Evolutionary conservation across 2,329 filamentous ascomycete genomes (phyloP).

Genomic region (Penicillium sp.): DNA sequence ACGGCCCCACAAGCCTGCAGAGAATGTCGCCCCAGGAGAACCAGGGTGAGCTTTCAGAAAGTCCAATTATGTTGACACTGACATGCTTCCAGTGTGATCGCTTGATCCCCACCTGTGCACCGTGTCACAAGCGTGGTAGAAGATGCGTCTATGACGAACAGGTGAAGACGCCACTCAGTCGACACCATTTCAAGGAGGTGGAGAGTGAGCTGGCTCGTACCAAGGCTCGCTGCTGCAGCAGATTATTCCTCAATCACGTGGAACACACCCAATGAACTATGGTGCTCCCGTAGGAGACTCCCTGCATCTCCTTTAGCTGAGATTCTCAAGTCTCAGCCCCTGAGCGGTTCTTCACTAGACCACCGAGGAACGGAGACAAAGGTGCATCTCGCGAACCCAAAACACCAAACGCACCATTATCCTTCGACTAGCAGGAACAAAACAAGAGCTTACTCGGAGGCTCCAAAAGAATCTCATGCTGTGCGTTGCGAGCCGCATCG

Average conservation of each 20-base stretch:
- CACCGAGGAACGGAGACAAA: neutral
- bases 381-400: neutral
- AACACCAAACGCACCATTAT: neutral
- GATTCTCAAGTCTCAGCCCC: neutral
- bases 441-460: neutral
- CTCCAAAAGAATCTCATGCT: neutral
- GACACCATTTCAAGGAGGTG: slow-evolving; percentile 48
- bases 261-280: neutral
- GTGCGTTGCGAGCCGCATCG: neutral
- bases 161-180: slow-evolving; percentile 49
- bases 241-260: neutral
- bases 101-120: slow-evolving; percentile 38
- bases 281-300: neutral
- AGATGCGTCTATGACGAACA: slow-evolving; percentile 52
- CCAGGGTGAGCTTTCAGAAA: slow-evolving; percentile 14
- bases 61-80: neutral
- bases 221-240: slow-evolving; percentile 16
- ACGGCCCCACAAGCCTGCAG: slow-evolving; percentile 20
- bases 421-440: neutral
- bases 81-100: slow-evolving; percentile 33
- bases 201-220: slow-evolving; percentile 41
- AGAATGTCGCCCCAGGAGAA: slow-evolving; percentile 44
- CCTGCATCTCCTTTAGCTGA: neutral
- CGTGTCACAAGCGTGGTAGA: slow-evolving; percentile 45
- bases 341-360: neutral